Percentiles rank a stretch among this genome's conserved stretches.
phyloP scores from a whole-genome alignment of 2,329 filamentous ascomycete genomes.

The Paraphoma sp. region DNA sequence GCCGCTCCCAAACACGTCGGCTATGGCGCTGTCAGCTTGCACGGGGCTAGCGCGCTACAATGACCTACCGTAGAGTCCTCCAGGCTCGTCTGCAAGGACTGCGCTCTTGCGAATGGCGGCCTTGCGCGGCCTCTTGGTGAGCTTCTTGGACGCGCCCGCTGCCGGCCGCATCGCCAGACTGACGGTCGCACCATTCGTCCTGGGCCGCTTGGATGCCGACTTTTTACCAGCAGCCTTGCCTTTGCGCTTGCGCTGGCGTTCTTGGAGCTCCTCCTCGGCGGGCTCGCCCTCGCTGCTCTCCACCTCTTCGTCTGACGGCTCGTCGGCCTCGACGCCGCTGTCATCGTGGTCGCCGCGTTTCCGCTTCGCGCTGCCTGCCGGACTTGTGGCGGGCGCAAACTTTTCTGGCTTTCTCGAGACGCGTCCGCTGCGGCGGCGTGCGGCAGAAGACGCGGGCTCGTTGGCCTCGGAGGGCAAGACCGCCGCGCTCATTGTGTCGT shows the following conservation, averaged over 20 bases:
- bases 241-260: constrained; percentile 43
- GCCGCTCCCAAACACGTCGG: constrained; percentile 65
- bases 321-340: constrained; percentile 37
- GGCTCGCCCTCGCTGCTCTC: constrained; percentile 47
- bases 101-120: constrained; percentile 59
- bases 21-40: constrained; percentile 38
- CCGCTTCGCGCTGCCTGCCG: constrained; percentile 42
- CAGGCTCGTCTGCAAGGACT: constrained; percentile 58
- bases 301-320: constrained; percentile 34
- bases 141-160: constrained; percentile 47
- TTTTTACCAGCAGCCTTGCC: constrained; percentile 38
- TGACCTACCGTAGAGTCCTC: constrained; percentile 62
- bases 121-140: constrained; percentile 53
- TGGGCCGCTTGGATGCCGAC: constrained; percentile 60
- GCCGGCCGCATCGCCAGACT: constrained; percentile 63
- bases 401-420: constrained; percentile 47
- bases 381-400: constrained; percentile 38
- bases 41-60: background rate
- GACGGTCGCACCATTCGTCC: constrained; percentile 58
- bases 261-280: constrained; percentile 49
- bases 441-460: constrained; percentile 33
- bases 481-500: constrained; percentile 40
- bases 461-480: constrained; percentile 30
- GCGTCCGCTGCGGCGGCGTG: constrained; percentile 51
- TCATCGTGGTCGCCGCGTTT: constrained; percentile 43